A percentile compares a stretch with the other conserved stretches of the same genome.
Conservation (phyloP, 192 early-diverging fungal species). For the Gonapodya prolifera region DNA sequence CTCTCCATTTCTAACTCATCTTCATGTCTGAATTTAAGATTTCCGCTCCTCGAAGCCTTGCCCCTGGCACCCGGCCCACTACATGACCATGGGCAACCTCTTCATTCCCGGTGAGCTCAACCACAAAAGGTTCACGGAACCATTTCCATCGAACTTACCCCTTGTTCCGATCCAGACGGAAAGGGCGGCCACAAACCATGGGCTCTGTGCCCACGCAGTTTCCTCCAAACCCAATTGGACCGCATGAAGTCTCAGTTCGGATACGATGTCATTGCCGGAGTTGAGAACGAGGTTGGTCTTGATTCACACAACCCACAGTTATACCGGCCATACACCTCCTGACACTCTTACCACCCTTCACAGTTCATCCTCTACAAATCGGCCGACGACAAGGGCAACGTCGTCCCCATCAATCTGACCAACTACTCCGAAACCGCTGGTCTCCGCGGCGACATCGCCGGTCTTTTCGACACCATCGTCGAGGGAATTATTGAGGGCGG, state of each 20-base stretch:
- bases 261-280: conserved; percentile 5
- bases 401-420: neutral
- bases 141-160: neutral
- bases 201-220: neutral
- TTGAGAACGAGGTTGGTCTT: conserved; percentile 2
- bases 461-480: neutral
- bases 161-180: neutral
- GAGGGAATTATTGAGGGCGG: neutral
- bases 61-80: neutral
- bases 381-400: neutral
- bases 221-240: neutral
- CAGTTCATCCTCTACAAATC: conserved; percentile 1
- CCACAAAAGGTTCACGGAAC: neutral
- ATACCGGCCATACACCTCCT: neutral
- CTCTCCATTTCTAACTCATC: too few species aligned
- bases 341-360: neutral
- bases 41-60: neutral
- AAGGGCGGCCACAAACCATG: neutral
- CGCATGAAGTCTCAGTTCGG: neutral
- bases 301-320: neutral
- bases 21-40: neutral
- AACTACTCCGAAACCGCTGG: conserved; percentile 7
- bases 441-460: neutral
- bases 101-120: neutral
- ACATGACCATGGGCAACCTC: conserved; percentile 1